Evolutionary conservation across 2,329 filamentous ascomycete species (phyloP).

Genomic region (Fusarium ambrosium): DNA sequence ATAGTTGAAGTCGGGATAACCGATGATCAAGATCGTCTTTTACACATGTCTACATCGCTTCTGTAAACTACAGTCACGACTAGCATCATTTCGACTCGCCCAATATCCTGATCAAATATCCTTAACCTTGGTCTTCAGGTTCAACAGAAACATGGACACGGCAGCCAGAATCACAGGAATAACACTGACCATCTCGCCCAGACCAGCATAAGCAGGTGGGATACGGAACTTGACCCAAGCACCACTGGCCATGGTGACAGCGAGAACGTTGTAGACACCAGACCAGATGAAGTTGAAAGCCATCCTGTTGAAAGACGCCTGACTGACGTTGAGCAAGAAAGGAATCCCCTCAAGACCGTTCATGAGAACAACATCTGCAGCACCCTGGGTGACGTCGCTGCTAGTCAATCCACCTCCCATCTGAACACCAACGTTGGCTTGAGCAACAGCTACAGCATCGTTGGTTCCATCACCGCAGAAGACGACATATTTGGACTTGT

Average conservation of each 20-base stretch:
- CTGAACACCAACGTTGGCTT: conserved; percentile 71
- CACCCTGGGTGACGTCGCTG: conserved; percentile 61
- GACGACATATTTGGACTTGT: conserved; percentile 55
- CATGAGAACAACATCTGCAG: conserved; percentile 53
- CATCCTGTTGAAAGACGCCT: conserved; percentile 52
- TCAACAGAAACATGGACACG: not conserved
- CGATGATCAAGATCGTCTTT: no score
- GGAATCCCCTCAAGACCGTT: conserved; percentile 60
- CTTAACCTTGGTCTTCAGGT: not conserved
- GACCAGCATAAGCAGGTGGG: not conserved
- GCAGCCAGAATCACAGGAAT: not conserved
- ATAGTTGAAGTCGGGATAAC: no score
- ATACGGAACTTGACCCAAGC: conserved; percentile 65
- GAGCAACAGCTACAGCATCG: conserved; percentile 72
- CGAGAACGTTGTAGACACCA: conserved; percentile 70
- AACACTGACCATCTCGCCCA: conserved; percentile 2
- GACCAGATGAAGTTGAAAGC: conserved; percentile 71
- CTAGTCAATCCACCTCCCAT: conserved; percentile 59
- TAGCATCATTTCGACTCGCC: no score
- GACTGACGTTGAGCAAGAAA: conserved; percentile 62
- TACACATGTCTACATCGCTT: no score
- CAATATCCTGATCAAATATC: not conserved
- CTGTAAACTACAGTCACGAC: no score
- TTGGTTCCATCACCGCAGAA: conserved; percentile 77
- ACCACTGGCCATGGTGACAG: conserved; percentile 71